Base-by-base conservation (phyloP, 306 rosid species). In the Potentilla sterilis region DNA sequence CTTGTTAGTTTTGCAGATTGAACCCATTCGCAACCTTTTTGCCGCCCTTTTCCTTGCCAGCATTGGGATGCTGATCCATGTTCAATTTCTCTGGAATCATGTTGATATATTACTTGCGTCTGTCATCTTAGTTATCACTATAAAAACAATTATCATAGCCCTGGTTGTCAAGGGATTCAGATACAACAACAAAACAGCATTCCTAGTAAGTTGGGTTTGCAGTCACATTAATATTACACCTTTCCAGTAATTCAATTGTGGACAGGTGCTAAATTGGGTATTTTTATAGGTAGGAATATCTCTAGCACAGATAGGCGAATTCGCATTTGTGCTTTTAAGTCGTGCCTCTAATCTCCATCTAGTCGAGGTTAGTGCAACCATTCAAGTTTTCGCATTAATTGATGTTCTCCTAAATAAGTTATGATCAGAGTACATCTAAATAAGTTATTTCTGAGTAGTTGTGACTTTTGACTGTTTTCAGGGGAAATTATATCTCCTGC, bases 21-120 rank as follows among this genome's bases (percentile, higher is more conserved):
- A 96, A 78, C 99, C 99, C 75, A 96, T 96, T 76, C 96, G 98
- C 75, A 96, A 96, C 85, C 77, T 96, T 63, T 96, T 96, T 77
- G 98, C 99, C 1, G 99, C 99, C 22, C 96, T 96, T 75, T 96
- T 96, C 83, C 94, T 96, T 78, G 99, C 99, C 59, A 96, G 99
- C 86, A 92, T 96, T 75, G 99, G 99, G 83, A 96, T 96, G 99
- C 87, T 96, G 77, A 96, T 96, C 81, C 92, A 96, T 81, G 99
- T 96, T 81, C 99, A 92, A 55, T 96, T 96, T 85, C 97, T 96
- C 62, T 96, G 99, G 98, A 96, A 87, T 81, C 99, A 92, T 63
- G 99, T 96, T 70, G 98, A 96, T 79, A 90, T 96, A 82, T 88
- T 96, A 78, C 86, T 96, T 59, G 99, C 99, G 24, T 85, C 99